Conservation (phyloP, 805 yeast genomes). For the Dipodascopsis tothii region DNA sequence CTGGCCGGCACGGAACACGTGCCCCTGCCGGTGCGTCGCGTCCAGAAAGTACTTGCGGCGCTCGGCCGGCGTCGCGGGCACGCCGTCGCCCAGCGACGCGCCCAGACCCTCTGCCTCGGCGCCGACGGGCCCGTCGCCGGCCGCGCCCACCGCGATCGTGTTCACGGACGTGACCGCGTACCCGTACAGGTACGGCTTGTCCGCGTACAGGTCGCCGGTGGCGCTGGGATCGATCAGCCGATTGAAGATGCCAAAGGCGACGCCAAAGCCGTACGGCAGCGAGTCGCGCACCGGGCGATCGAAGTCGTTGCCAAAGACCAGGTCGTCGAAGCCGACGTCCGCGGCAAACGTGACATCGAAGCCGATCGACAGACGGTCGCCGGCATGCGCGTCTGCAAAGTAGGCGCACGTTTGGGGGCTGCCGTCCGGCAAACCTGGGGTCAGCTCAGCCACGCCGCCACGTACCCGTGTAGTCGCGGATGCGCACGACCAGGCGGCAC, state of each 20-base stretch:
- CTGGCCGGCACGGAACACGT: slow-evolving; percentile 35
- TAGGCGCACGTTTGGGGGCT: slow-evolving; percentile 23
- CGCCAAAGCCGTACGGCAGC: slow-evolving; percentile 49
- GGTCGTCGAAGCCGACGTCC: slow-evolving; percentile 30
- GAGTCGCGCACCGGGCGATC: slow-evolving; percentile 49
- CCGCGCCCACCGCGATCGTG: slow-evolving; percentile 32
- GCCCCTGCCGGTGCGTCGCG: slow-evolving; percentile 34
- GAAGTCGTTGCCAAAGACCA: slow-evolving; percentile 65
- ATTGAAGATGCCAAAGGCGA: slow-evolving; percentile 51
- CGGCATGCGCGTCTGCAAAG: slow-evolving; percentile 26
- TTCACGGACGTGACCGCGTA: slow-evolving; percentile 53
- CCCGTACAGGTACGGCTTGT: slow-evolving; percentile 58
- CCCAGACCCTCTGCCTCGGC: not conserved
- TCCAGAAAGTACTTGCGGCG: slow-evolving; percentile 43
- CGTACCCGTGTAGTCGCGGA: not conserved
- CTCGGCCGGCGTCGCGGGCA: slow-evolving; percentile 25
- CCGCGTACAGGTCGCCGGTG: slow-evolving; percentile 53
- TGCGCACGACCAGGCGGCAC: too few species aligned
- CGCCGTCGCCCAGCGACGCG: slow-evolving; percentile 1
- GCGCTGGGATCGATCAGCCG: slow-evolving; percentile 58
- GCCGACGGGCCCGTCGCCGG: not conserved
- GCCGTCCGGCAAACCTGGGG: slow-evolving; percentile 13
- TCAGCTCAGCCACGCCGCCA: not conserved
- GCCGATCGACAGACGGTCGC: slow-evolving; percentile 34
- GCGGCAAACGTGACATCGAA: slow-evolving; percentile 38